phyloP scores from a whole-genome alignment of 2,329 filamentous ascomycete species.

The Verticillium klebahnii region DNA sequence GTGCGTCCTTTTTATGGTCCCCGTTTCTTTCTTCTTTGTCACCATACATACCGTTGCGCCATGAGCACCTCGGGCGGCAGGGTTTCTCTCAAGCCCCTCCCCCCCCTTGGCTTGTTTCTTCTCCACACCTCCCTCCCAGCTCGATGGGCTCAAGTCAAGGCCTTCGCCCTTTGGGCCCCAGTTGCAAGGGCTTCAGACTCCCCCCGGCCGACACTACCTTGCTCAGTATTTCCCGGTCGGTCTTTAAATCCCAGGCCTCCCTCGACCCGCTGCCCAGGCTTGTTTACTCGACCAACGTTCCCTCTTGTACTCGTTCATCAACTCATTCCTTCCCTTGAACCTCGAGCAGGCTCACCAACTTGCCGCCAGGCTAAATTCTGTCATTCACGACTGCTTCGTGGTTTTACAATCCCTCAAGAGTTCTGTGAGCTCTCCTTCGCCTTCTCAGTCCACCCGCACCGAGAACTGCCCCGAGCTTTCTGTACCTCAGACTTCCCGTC shows the following conservation, averaged over 20 bases:
- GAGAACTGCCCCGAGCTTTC: not conserved
- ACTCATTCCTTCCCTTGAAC: not conserved
- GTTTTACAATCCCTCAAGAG: not conserved
- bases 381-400: not conserved
- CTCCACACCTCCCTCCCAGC: slow-evolving; percentile 1
- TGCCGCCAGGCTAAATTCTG: not conserved
- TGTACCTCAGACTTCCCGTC: not conserved
- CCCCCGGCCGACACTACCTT: not conserved
- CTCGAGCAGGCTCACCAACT: slow-evolving; percentile 1
- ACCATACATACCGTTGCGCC: not conserved
- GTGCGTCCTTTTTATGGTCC: not conserved
- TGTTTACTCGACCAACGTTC: not conserved
- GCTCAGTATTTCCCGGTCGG: not conserved
- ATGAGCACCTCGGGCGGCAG: not conserved
- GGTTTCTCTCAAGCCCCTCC: not conserved
- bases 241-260: not conserved
- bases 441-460: not conserved
- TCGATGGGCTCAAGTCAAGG: not conserved
- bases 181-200: not conserved
- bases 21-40: not conserved
- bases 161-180: not conserved
- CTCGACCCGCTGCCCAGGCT: not conserved
- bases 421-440: not conserved
- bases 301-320: slow-evolving; percentile 1
- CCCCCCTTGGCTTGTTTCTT: not conserved